Evolutionary conservation across 345 rosid genomes (phyloP).

Genomic region (Rubroshorea leprosula): DNA sequence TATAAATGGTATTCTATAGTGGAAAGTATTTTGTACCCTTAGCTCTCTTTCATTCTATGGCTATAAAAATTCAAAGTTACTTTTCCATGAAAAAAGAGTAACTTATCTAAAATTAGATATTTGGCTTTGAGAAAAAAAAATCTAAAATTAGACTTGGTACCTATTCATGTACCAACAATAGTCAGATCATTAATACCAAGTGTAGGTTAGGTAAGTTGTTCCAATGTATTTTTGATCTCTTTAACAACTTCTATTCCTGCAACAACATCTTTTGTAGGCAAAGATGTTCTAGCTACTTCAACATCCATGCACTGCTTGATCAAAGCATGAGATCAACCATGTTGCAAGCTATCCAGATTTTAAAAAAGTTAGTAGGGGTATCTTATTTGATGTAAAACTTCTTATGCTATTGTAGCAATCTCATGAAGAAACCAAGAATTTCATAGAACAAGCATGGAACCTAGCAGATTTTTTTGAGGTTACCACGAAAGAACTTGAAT

Average conservation of each 20-base stretch:
- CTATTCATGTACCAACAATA: too few relatives aligned
- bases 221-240: constrained; percentile 18
- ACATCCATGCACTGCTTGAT: constrained; percentile 75
- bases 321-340: constrained; percentile 64
- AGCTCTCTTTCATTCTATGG: too few relatives aligned
- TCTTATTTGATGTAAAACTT: constrained; percentile 82
- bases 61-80: too few relatives aligned
- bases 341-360: constrained; percentile 59
- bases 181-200: too few relatives aligned
- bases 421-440: constrained; percentile 55
- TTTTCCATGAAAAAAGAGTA: too few relatives aligned
- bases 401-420: constrained; percentile 86
- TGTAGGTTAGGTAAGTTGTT: not conserved
- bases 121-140: too few relatives aligned
- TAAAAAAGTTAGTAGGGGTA: constrained; percentile 57
- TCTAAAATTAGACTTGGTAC: too few relatives aligned
- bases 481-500: constrained; percentile 90
- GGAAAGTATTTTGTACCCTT: too few relatives aligned
- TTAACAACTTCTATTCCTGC: too few relatives aligned
- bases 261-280: constrained; percentile 44
- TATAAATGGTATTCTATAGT: too few relatives aligned
- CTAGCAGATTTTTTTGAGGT: constrained; percentile 69
- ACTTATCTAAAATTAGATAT: too few relatives aligned
- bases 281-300: constrained; percentile 86
- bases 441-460: constrained; percentile 68